phyloP scores from a whole-genome alignment of 2,329 filamentous ascomycete genomes.

The Lachnellula suecica region DNA sequence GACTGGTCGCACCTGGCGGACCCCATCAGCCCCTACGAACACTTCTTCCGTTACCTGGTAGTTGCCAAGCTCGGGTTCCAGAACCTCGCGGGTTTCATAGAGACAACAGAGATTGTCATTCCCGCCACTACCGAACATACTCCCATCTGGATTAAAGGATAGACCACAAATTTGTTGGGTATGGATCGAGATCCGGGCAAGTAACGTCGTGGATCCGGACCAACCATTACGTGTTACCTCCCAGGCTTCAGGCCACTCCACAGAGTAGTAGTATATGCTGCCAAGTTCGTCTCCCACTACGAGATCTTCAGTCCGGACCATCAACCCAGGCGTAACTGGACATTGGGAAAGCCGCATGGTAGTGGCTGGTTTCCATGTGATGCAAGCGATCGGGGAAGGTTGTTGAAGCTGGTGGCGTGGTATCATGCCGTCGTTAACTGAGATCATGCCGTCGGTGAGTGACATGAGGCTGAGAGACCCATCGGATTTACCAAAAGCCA shows the following conservation, averaged over 20 bases:
- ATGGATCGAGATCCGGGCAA: slow-evolving; percentile 77
- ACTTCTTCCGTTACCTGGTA: slow-evolving; percentile 17
- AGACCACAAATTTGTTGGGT: slow-evolving; percentile 90
- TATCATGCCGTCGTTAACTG: slow-evolving; percentile 63
- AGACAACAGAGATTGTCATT: slow-evolving; percentile 91
- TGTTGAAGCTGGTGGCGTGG: slow-evolving; percentile 76
- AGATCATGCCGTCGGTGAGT: slow-evolving; percentile 73
- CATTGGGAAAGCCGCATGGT: slow-evolving; percentile 53
- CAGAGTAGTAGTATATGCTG: slow-evolving; percentile 80
- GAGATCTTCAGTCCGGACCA: slow-evolving; percentile 75
- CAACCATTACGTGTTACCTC: slow-evolving; percentile 66
- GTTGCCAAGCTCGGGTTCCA: slow-evolving; percentile 14
- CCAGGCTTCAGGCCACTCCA: slow-evolving; percentile 76
- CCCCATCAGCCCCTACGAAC: slow-evolving; percentile 24
- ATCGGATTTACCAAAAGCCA: slow-evolving; percentile 81
- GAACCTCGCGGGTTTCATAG: slow-evolving; percentile 53
- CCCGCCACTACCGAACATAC: slow-evolving; percentile 79
- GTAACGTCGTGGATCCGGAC: slow-evolving; percentile 74
- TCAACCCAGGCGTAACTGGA: slow-evolving; percentile 40
- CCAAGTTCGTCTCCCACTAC: slow-evolving; percentile 84
- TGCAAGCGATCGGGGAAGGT: slow-evolving; percentile 70
- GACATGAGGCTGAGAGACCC: slow-evolving; percentile 78
- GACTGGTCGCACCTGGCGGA: slow-evolving; percentile 31
- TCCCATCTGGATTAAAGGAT: slow-evolving; percentile 78
- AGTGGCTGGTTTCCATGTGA: slow-evolving; percentile 74